Base-by-base conservation (phyloP, 306 rosid genomes). In the Acacia acuminata region DNA sequence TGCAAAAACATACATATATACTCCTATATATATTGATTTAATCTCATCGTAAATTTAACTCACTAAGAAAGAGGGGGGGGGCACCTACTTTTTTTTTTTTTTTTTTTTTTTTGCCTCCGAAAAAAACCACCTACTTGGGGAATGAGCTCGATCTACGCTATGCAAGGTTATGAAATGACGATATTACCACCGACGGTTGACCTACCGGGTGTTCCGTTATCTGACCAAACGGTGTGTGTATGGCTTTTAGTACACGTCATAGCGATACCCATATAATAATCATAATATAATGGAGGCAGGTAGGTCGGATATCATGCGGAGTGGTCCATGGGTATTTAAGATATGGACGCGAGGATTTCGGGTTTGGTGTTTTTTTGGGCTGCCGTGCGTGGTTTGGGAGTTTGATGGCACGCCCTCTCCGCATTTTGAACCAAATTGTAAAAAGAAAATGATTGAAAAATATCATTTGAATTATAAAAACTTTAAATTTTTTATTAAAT, bases 121-220 rank as follows among this genome's bases (percentile, higher is more conserved):
- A 3, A 50, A 16, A 50, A 16, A 11, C 1, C 20, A n/a, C 60
- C 24, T 19, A 17, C 60, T 53, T 27, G 51, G 65, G 8, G 73
- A 25, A 43, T n/a, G 70, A 79, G 3, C 20, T 36, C 17, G 25
- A 10, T 47, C 17, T 12, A 42, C 24, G 17, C 24, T 24, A 1
- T 11, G 60, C 25, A 13, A 25, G 19, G 13, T 5, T 10, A 0
- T 0, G 20, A 68, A 75, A 72, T 78, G 76, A 93, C 87, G 10
- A 2, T 43, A 50, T 20, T 77, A 2, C 71, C 92, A 88, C 69
- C 76, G 22, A 32, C 68, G 51, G 92, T 92, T 88, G 94, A 88
- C 86, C 83, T 48, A 58, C 75, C 19, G 1, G 67, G 34, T n/a
- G 65, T 65, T 63, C 85, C 79, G 84, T 78, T 78, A 79, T 67